A percentile compares a stretch with the other conserved stretches of the same genome.
Evolutionary conservation across 768 basidiomycete species (phyloP).

Genomic region (Podaxis sp.): DNA sequence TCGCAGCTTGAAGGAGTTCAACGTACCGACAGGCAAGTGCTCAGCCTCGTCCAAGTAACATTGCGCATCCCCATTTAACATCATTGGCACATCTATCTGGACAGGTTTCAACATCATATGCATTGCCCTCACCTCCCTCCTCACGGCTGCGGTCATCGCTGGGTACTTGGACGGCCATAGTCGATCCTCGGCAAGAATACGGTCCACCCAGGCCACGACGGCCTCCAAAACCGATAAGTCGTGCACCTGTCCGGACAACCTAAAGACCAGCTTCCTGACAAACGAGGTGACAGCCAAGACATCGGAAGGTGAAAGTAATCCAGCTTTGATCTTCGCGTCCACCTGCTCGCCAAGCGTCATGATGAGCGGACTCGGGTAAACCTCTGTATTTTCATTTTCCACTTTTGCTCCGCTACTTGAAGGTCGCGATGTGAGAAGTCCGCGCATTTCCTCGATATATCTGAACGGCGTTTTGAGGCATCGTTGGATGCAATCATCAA

Average conservation of each 20-base stretch:
- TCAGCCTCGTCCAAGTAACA: background rate
- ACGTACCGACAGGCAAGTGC: background rate
- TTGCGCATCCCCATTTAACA: background rate
- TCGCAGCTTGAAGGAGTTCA: background rate
- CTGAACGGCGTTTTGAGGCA: slow-evolving; percentile 82
- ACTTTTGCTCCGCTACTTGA: slow-evolving; percentile 3
- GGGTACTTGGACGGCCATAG: slow-evolving; percentile 37
- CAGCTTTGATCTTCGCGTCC: slow-evolving; percentile 59
- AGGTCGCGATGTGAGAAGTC: slow-evolving; percentile 26
- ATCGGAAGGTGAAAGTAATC: slow-evolving; percentile 57
- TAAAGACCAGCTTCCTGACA: slow-evolving; percentile 60
- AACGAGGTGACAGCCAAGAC: slow-evolving; percentile 63
- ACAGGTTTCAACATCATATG: background rate
- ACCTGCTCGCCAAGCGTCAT: slow-evolving; percentile 82
- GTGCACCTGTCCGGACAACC: slow-evolving; percentile 54
- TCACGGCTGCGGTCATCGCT: slow-evolving; percentile 19
- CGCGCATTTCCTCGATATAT: slow-evolving; percentile 74
- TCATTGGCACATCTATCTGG: background rate
- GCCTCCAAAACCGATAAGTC: slow-evolving; percentile 40
- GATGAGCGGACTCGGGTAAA: slow-evolving; percentile 53
- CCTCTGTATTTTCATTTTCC: slow-evolving; percentile 8
- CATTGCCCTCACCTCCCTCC: slow-evolving; percentile 23
- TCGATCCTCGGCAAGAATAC: slow-evolving; percentile 26
- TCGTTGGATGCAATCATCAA: slow-evolving; percentile 85
- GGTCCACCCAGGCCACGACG: slow-evolving; percentile 36